Evolutionary conservation across 345 rosid genomes (phyloP), one percentile per base, ranked within the genome.

Genomic region (Dimocarpus longan): DNA sequence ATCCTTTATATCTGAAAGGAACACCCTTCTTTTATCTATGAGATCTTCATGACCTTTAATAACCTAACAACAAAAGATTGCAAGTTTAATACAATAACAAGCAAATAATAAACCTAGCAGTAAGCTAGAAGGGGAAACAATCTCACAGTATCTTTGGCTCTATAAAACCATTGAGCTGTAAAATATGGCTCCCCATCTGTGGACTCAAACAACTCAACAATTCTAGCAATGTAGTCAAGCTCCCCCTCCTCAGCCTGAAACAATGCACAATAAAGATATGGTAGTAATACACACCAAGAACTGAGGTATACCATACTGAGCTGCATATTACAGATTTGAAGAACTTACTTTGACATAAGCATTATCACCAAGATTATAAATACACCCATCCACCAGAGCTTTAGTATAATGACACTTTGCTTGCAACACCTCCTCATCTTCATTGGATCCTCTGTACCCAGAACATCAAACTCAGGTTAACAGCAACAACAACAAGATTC

Each of bases 121-220:
- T 64, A n/a, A 16, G 44, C 21, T 19, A 16, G 19, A 52, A 11
- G 62, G 70, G 40, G 28, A 60, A 50, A 5, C 3, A 42, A 81
- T 39, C 88, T 83, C 57, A 89, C 89, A 0, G 87, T 89, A 59
- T 86, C 90, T 56, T 80, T 79, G 32, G 85, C 71, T 64, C 79
- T 82, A 32, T 85, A 89, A 37, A 81, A 87, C 90, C 90, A 87
- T 6, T 50, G 83, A 40, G 87, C 83, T 6, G 77, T 73, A 62
- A 85, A 85, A 7, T 75, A 69, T 0, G 75, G 78, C 21, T 81
- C 84, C 3, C 78, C 78, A 46, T 83, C 75, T 32, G 18, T 5
- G 1, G 72, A 48, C 71, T 87, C 82, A 32, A 83, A 87, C 37
- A 87, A 19, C 52, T 87, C 88, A 8, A 85, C 22, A 16, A 87